Percentiles rank a stretch among this genome's conserved stretches.
Conservation (phyloP, 2,329 filamentous ascomycete species). For the Scleromitrula shiraiana region DNA sequence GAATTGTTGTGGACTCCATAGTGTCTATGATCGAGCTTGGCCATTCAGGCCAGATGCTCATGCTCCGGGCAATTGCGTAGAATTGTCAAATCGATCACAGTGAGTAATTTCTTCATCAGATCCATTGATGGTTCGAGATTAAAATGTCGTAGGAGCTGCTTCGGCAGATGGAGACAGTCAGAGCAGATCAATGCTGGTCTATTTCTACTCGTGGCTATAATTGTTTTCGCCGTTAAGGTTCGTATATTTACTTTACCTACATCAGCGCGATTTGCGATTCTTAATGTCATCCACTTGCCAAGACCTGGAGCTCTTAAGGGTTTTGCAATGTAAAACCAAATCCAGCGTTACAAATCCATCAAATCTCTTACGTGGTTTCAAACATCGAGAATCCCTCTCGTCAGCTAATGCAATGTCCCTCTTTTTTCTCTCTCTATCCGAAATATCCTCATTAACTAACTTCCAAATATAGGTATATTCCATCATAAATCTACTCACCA, state of each 20-base stretch:
- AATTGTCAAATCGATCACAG: slow-evolving; percentile 8
- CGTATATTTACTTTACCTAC: slow-evolving; percentile 14
- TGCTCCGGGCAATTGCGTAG: slow-evolving; percentile 8
- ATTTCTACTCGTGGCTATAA: slow-evolving; percentile 45
- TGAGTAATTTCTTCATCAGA: background rate
- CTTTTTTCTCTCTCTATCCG: no score
- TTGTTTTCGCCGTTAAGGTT: slow-evolving; percentile 50
- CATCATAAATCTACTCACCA: slow-evolving; percentile 23
- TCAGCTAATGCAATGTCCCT: no score
- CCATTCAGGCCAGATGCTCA: slow-evolving; percentile 41
- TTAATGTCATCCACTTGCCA: no score
- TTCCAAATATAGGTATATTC: slow-evolving; percentile 16
- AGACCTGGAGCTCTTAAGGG: no score
- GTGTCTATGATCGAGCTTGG: slow-evolving; percentile 50
- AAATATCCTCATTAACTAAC: slow-evolving; percentile 4
- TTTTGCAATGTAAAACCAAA: no score
- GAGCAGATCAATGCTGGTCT: slow-evolving; percentile 46
- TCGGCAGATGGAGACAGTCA: slow-evolving; percentile 46
- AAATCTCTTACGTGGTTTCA: no score
- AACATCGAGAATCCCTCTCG: no score
- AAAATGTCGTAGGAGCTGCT: slow-evolving; percentile 34
- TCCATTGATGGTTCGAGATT: background rate
- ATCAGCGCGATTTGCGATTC: no score
- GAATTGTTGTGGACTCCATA: slow-evolving; percentile 57
- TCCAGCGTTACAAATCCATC: no score